Base-by-base conservation (phyloP, 78 protist genomes). In the Parvularia atlantis region DNA sequence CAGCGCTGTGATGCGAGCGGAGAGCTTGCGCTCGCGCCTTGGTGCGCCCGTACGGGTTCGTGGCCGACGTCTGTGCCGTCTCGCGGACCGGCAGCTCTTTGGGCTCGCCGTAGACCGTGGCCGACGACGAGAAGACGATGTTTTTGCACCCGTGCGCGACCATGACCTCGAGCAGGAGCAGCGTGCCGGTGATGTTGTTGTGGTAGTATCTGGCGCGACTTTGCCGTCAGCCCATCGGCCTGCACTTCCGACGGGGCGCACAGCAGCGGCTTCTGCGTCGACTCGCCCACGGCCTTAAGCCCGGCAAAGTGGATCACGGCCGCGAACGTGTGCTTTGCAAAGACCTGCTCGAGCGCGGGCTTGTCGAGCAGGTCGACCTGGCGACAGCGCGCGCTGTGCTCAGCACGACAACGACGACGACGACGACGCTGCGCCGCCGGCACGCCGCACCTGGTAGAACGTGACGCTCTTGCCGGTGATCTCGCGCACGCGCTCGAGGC, bases 101-200 rank as follows among this genome's bases (percentile, higher is more conserved):
- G 1, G 90, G 86, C 43, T 33, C 71, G 40, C 99, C 99, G 73
- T 90, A 97, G 31, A 97, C 95, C 9, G 99, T 89, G 20, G 99
- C 99, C 0, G 94, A 66, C 28, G 97, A 92, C 26, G 95, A 87
- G 76, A 96, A 97, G 52, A 96, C 91, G 48, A 97, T 26, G 31
- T 80, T 61, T 63, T 69, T 72, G 53, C 62, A 60, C 54, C 60
- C 44, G 63, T 78, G 66, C 58, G 71, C 36, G 53, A 62, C 54
- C 97, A 93, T 93, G 31, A 57, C n/a, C n/a, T 82, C 69, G 31
- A 93, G 69, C 44, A 93, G 76, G 36, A 13, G 22, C 19, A 89
- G 66, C 2, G 96, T 90, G 30, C 92, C 85, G 7, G 76, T 71
- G 53, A 93, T 71, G 78, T 97, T 97, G 81, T 84, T 88, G 22